phyloP scores from a whole-genome alignment of 805 yeast species.

The Yamadazyma nakazawae region DNA sequence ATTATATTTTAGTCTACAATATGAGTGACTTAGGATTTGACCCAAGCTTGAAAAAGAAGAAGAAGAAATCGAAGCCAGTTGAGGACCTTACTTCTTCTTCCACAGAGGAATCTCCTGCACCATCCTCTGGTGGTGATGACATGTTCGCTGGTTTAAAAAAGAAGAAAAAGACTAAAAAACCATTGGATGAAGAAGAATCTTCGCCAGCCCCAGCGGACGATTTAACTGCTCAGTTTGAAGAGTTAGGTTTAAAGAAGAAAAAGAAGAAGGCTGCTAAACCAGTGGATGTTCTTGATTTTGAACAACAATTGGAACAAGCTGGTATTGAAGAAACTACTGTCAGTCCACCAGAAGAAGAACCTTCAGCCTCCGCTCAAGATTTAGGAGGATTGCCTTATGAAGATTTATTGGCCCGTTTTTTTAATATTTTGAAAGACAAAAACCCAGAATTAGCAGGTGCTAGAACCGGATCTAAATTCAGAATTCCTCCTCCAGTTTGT shows the following conservation, averaged over 20 bases:
- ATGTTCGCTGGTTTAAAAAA: conserved; percentile 70
- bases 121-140: conserved; percentile 46
- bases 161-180: conserved; percentile 69
- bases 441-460: conserved; percentile 99
- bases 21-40: conserved; percentile 65
- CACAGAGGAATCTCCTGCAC: conserved; percentile 20
- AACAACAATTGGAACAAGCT: conserved; percentile 83
- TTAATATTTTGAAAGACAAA: conserved; percentile 79
- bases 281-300: conserved; percentile 73
- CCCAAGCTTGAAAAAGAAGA: conserved; percentile 73
- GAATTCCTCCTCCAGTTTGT: conserved; percentile 96
- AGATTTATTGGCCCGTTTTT: conserved; percentile 78
- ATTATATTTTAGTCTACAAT: conserved; percentile 7
- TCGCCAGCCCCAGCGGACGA: conserved; percentile 27
- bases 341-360: conserved; percentile 25
- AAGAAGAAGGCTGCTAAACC: conserved; percentile 69
- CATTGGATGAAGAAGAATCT: conserved; percentile 23
- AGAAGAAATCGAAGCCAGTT: conserved; percentile 49
- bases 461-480: conserved; percentile 84
- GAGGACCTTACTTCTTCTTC: conserved; percentile 36
- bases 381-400: conserved; percentile 67
- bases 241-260: conserved; percentile 58
- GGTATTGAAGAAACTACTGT: conserved; percentile 59
- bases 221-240: conserved; percentile 36
- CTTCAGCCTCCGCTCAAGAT: conserved; percentile 25